phyloP scores from a whole-genome alignment of 805 yeast species.

The Jamesozyma gamospora region DNA sequence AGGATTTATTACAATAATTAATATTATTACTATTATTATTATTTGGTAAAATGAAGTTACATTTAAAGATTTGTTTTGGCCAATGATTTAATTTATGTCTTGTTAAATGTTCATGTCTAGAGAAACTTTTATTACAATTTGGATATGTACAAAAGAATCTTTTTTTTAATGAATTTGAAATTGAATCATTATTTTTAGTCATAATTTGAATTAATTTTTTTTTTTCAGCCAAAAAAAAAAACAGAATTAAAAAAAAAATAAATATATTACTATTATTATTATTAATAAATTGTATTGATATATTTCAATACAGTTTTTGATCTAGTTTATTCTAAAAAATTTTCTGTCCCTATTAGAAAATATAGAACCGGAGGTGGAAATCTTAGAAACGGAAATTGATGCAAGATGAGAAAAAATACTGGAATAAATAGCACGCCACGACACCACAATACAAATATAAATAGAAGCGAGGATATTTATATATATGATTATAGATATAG shows the following conservation, averaged over 20 bases:
- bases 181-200: not conserved
- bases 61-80: constrained; percentile 41
- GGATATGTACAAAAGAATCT: constrained; percentile 31
- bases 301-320: no score
- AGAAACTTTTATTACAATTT: constrained; percentile 45
- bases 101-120: constrained; percentile 51
- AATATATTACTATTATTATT: not conserved
- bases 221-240: no score
- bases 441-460: no score
- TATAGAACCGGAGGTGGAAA: no score
- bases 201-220: not conserved
- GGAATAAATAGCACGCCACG: no score
- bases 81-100: constrained; percentile 54
- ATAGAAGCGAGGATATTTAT: not conserved
- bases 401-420: no score
- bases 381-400: no score
- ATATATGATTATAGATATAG: not conserved
- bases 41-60: constrained; percentile 29
- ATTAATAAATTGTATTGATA: no score
- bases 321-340: no score
- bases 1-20: constrained; percentile 44
- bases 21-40: constrained; percentile 2
- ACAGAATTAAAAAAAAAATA: not conserved
- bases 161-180: not conserved
- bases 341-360: no score